Percentiles rank a stretch among this genome's conserved stretches.
These are phyloP conservation scores for Globisporangium sylvaticum DNA, from an alignment of 352 stramenopile genomes.

Conservation along the genomic window DNA sequence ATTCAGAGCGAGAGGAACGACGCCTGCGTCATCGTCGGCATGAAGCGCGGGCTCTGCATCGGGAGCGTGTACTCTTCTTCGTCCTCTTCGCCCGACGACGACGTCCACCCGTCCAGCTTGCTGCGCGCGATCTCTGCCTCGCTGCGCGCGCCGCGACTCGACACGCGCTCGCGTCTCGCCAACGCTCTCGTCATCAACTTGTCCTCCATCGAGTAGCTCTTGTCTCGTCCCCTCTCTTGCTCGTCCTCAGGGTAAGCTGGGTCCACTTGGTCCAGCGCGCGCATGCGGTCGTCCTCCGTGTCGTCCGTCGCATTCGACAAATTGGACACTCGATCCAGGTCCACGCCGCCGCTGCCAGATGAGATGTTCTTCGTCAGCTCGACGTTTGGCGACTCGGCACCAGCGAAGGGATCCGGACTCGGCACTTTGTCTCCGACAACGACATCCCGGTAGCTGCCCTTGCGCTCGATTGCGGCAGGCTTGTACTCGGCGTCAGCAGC, in stretches of 20 bases:
- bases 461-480: background rate
- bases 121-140: background rate
- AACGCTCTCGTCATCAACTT: background rate
- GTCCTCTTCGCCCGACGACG: constrained; percentile 9
- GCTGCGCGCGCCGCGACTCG: background rate
- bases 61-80: constrained; percentile 8
- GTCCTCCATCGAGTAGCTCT: background rate
- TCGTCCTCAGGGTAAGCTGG: background rate
- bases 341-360: background rate
- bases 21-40: constrained; percentile 3
- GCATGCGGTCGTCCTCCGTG: constrained; percentile 25
- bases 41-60: constrained; percentile 11
- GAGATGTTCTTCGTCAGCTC: background rate
- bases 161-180: background rate
- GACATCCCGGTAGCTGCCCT: background rate
- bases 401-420: background rate
- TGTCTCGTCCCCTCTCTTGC: background rate
- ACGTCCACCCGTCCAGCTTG: constrained; percentile 3
- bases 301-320: constrained; percentile 31
- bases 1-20: constrained; percentile 6
- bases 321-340: constrained; percentile 12
- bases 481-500: background rate
- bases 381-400: background rate
- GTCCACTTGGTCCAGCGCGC: background rate
- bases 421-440: background rate